Evolutionary conservation across 2,329 filamentous ascomycete species (phyloP).

Genomic region (Ampelomyces quisqualis): DNA sequence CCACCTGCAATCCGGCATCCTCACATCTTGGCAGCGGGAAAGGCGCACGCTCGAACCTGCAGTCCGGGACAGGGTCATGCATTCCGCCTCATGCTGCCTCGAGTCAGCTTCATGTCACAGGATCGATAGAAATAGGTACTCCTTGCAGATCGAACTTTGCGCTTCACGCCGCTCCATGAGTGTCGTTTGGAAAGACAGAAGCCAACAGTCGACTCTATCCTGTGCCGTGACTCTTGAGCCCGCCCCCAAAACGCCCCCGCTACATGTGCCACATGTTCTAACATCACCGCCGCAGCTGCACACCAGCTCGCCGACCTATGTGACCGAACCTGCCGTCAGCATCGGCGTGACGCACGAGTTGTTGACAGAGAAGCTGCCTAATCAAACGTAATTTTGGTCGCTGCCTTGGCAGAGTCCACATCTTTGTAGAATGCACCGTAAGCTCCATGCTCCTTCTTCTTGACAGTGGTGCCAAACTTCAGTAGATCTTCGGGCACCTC

Average conservation of each 20-base stretch:
- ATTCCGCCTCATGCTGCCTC: too few species aligned
- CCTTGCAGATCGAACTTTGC: not conserved
- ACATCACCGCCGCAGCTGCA: slow-evolving; percentile 20
- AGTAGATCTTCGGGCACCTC: slow-evolving; percentile 84
- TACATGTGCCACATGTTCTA: slow-evolving; percentile 15
- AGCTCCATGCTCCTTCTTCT: slow-evolving; percentile 95
- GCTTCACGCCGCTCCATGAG: not conserved
- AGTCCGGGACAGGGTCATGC: slow-evolving; percentile 5
- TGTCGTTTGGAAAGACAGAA: not conserved
- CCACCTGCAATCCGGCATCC: slow-evolving; percentile 3
- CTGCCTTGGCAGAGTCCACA: slow-evolving; percentile 76
- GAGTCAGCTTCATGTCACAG: too few species aligned
- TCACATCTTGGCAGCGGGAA: slow-evolving; percentile 12
- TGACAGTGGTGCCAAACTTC: slow-evolving; percentile 96
- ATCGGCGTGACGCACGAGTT: not conserved
- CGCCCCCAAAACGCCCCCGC: slow-evolving; percentile 28
- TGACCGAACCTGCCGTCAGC: not conserved
- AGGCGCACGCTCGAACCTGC: slow-evolving; percentile 13
- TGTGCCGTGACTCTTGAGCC: slow-evolving; percentile 15
- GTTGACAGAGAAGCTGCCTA: slow-evolving; percentile 19
- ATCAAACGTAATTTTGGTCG: slow-evolving; percentile 92
- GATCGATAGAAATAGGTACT: too few species aligned
- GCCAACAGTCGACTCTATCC: slow-evolving; percentile 3
- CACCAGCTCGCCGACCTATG: slow-evolving; percentile 23
- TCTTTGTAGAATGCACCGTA: slow-evolving; percentile 98